Percentiles rank a stretch among this genome's conserved stretches.
Evolutionary conservation across 73 alveolate genomes (phyloP).

Genomic region (Paraurostyla sp.): DNA sequence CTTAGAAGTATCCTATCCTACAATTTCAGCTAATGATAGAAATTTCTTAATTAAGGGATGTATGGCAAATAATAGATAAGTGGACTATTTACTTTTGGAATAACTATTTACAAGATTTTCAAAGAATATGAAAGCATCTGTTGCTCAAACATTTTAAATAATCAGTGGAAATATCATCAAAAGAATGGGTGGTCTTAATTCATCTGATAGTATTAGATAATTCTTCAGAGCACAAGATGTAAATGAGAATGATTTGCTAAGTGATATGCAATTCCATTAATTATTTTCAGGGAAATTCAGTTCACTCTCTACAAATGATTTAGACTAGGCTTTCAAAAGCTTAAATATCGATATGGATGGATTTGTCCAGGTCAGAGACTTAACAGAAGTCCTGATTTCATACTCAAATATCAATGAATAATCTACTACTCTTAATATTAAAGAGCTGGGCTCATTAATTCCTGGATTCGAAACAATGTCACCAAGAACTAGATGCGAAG

Average conservation of each 20-base stretch:
- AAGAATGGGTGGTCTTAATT: conserved; percentile 22
- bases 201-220: conserved; percentile 1
- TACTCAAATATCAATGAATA: neutral
- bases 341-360: conserved; percentile 64
- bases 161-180: conserved; percentile 43
- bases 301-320: neutral
- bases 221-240: conserved; percentile 41
- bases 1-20: conserved; percentile 59
- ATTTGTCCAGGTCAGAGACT: conserved; percentile 28
- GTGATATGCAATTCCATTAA: conserved; percentile 7
- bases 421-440: neutral
- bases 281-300: conserved; percentile 3
- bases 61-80: neutral
- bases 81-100: conserved; percentile 41
- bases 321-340: conserved; percentile 47
- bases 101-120: conserved; percentile 31
- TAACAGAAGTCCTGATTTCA: conserved; percentile 44
- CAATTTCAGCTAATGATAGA: conserved; percentile 32
- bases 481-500: conserved; percentile 65
- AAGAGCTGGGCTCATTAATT: conserved; percentile 3
- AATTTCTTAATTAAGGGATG: conserved; percentile 23
- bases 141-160: conserved; percentile 32
- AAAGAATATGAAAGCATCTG: conserved; percentile 38
- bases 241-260: neutral
- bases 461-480: conserved; percentile 53